Evolutionary conservation across 208 protist species (phyloP).

Genomic region (Phytomonas francai): DNA sequence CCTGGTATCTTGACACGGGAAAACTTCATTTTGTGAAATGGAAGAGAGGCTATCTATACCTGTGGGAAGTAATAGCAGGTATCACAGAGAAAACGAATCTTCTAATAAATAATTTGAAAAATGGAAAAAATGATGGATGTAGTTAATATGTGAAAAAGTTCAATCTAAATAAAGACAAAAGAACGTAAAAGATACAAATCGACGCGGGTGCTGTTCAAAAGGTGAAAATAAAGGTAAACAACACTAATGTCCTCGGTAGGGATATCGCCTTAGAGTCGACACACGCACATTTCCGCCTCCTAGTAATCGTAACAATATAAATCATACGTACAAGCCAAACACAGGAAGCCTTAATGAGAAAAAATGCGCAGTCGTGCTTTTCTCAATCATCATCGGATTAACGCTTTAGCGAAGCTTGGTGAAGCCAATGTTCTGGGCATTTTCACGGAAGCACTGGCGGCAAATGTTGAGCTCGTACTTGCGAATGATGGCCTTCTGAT

Average conservation of each 20-base stretch:
- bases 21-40: slow-evolving; percentile 30
- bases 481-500: slow-evolving; percentile 90
- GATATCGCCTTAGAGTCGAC: not conserved
- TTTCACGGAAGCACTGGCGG: slow-evolving; percentile 93
- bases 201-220: not conserved
- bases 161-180: not conserved
- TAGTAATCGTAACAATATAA: not conserved
- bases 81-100: not conserved
- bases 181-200: not conserved
- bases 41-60: not conserved
- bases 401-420: slow-evolving; percentile 78
- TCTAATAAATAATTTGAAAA: slow-evolving; percentile 2
- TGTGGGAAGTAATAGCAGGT: not conserved
- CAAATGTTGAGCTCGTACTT: slow-evolving; percentile 93
- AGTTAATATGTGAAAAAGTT: not conserved
- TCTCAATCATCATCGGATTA: not conserved
- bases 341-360: slow-evolving; percentile 3
- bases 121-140: not conserved
- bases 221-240: not conserved
- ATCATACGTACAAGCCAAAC: not conserved
- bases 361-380: not conserved
- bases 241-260: not conserved
- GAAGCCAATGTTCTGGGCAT: slow-evolving; percentile 87
- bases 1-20: slow-evolving; percentile 74
- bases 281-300: not conserved